Evolutionary conservation across 2,329 filamentous ascomycete genomes (phyloP).

Genomic region (Teratosphaeria gauchensis): DNA sequence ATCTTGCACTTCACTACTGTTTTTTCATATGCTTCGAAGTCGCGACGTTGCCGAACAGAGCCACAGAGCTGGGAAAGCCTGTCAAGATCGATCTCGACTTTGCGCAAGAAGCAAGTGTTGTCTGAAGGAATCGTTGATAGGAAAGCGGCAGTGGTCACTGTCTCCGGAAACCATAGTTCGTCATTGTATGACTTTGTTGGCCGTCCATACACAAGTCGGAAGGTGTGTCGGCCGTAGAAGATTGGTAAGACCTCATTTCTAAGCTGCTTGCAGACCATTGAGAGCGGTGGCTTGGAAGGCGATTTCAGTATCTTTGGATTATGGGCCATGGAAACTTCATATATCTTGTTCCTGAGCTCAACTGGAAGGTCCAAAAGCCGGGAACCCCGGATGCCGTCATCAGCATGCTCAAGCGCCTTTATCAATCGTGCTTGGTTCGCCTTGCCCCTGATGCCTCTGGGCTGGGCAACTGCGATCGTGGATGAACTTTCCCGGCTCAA

Average conservation of each 20-base stretch:
- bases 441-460: background rate
- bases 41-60: too few species aligned
- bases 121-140: background rate
- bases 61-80: background rate
- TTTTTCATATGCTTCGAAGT: too few species aligned
- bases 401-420: background rate
- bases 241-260: background rate
- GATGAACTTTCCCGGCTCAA: background rate
- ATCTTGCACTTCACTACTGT: too few species aligned
- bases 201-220: background rate
- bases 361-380: background rate
- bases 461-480: background rate
- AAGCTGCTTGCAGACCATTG: background rate
- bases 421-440: background rate
- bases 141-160: background rate
- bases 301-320: background rate
- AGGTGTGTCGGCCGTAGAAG: background rate
- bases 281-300: background rate
- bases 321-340: background rate
- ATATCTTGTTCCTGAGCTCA: background rate
- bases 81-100: background rate
- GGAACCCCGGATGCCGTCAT: background rate
- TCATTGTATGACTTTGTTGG: background rate
- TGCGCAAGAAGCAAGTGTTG: background rate
- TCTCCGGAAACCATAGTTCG: background rate